phyloP scores from a whole-genome alignment of 768 basidiomycete species.

The Macrolepiota fuliginosa region DNA sequence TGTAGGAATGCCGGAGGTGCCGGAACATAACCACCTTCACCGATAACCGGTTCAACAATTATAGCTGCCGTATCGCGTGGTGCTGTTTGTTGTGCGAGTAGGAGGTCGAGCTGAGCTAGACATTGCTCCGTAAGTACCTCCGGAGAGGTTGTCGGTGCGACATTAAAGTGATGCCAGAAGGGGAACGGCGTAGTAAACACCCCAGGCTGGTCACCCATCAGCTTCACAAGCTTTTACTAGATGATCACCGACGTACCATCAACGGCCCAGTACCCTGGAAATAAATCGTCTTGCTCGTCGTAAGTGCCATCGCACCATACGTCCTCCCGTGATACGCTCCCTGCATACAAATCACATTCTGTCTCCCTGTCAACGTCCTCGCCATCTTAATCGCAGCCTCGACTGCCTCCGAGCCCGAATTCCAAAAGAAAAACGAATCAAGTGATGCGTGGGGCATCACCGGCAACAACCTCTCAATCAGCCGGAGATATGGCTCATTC shows the following conservation, averaged over 20 bases:
- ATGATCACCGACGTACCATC: constrained; percentile 51
- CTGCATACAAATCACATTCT: constrained; percentile 92
- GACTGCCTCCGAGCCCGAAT: constrained; percentile 92
- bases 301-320: constrained; percentile 89
- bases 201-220: constrained; percentile 59
- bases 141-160: constrained; percentile 52
- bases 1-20: constrained; percentile 78
- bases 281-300: constrained; percentile 92
- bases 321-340: constrained; percentile 91
- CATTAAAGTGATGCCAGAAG: constrained; percentile 85
- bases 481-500: constrained; percentile 80
- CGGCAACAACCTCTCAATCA: constrained; percentile 82
- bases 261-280: constrained; percentile 74
- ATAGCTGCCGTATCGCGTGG: constrained; percentile 92
- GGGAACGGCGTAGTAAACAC: constrained; percentile 83
- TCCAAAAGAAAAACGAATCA: constrained; percentile 97
- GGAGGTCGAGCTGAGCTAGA: constrained; percentile 78
- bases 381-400: constrained; percentile 91
- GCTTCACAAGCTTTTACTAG: not conserved
- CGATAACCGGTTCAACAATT: constrained; percentile 88
- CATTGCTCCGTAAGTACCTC: constrained; percentile 59
- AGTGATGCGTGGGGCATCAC: constrained; percentile 89
- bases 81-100: constrained; percentile 73
- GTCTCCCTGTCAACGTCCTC: constrained; percentile 69
- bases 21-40: constrained; percentile 94